A percentile compares a stretch with the other conserved stretches of the same genome.
These are phyloP conservation scores for Naganishia vaughanmartiniae DNA, from an alignment of 768 basidiomycete species.

Conservation along the genomic window DNA sequence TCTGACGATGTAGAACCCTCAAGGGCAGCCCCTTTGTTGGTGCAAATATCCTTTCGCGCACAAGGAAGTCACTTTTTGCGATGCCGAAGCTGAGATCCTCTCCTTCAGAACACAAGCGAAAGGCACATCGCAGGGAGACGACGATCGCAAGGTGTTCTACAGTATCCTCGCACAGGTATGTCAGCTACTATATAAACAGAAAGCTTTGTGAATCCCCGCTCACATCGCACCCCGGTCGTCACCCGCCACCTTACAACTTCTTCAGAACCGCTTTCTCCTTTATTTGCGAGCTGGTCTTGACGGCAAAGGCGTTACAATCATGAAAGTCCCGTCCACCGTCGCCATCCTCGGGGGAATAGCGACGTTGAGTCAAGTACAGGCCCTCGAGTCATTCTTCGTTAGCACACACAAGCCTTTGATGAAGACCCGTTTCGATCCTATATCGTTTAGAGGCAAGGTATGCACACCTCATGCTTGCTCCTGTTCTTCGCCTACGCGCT, in stretches of 20 bases:
- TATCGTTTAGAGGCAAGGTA: slow-evolving; percentile 11
- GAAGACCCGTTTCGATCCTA: slow-evolving; percentile 9
- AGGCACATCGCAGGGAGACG: too few species aligned
- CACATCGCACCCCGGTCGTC: too few species aligned
- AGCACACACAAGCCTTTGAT: slow-evolving; percentile 17
- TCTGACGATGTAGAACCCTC: too few species aligned
- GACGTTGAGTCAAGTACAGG: neutral
- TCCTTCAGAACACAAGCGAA: too few species aligned
- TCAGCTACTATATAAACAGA: too few species aligned
- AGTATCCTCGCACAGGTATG: too few species aligned
- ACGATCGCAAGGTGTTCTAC: too few species aligned
- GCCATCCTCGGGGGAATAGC: neutral
- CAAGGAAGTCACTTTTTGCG: too few species aligned
- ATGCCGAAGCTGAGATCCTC: too few species aligned
- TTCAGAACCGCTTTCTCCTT: neutral
- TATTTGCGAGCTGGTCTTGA: neutral
- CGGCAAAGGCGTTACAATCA: neutral
- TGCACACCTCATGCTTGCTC: neutral
- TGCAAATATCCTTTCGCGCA: too few species aligned
- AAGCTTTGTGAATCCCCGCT: too few species aligned
- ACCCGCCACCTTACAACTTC: neutral
- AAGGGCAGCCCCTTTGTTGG: too few species aligned
- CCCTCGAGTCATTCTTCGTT: neutral
- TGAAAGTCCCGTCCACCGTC: neutral
- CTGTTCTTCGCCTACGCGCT: neutral